phyloP scores from a whole-genome alignment of 2,329 filamentous ascomycete species.

The Arachnomyces sp. region DNA sequence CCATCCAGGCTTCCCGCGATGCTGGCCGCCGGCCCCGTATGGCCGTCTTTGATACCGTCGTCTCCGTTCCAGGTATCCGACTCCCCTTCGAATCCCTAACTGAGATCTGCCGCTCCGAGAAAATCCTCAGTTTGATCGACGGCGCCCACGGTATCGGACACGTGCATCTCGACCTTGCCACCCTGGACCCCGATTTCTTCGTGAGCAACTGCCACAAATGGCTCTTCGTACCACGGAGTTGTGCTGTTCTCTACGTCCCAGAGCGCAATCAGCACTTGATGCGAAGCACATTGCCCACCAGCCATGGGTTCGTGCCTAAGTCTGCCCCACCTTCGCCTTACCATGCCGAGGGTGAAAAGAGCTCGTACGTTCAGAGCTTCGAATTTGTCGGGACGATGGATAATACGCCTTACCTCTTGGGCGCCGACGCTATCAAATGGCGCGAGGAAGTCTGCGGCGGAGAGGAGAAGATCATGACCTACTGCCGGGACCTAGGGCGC shows the following conservation, averaged over 20 bases:
- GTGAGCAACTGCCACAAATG: constrained; percentile 78
- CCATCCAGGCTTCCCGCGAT: constrained; percentile 44
- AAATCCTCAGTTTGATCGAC: constrained; percentile 63
- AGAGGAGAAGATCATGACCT: constrained; percentile 56
- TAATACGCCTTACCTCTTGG: constrained; percentile 56
- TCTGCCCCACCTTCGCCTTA: neutral
- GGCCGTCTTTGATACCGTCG: constrained; percentile 67
- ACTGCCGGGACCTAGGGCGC: constrained; percentile 53
- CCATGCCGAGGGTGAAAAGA: neutral
- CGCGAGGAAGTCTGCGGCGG: constrained; percentile 57
- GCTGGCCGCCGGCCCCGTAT: constrained; percentile 54
- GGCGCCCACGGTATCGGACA: constrained; percentile 74
- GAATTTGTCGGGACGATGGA: constrained; percentile 67
- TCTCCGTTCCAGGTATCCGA: constrained; percentile 62
- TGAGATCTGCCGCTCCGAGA: constrained; percentile 52
- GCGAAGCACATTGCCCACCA: constrained; percentile 63
- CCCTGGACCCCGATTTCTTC: constrained; percentile 70
- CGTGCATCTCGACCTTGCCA: constrained; percentile 55
- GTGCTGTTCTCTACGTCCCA: constrained; percentile 69
- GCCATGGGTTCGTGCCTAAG: constrained; percentile 57
- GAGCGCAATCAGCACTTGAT: constrained; percentile 62
- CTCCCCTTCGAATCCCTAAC: constrained; percentile 64
- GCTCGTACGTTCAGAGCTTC: constrained; percentile 56
- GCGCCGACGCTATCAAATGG: constrained; percentile 62
- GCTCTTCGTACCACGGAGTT: constrained; percentile 66